phyloP scores from a whole-genome alignment of 768 basidiomycete genomes.

The Leucosporidium yakuticum region DNA sequence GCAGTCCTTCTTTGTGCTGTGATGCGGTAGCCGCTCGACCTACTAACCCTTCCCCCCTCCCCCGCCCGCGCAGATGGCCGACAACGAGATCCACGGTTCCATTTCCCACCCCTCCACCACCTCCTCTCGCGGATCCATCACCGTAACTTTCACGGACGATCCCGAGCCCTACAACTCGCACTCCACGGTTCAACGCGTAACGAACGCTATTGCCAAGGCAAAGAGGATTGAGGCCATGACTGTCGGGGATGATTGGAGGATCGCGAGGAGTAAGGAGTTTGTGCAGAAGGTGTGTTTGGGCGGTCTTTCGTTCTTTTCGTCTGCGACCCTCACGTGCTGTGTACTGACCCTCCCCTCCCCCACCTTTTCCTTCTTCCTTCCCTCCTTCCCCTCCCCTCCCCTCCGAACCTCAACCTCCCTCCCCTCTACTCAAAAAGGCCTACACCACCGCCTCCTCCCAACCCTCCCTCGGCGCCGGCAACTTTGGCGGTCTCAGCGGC shows the following conservation, averaged over 20 bases:
- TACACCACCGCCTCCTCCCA: no score
- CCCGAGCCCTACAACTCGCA: slow-evolving; percentile 42
- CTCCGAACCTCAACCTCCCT: no score
- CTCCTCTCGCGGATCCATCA: not conserved
- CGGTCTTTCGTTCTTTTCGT: not conserved
- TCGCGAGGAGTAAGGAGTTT: slow-evolving; percentile 61
- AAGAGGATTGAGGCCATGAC: not conserved
- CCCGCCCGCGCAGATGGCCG: slow-evolving; percentile 55
- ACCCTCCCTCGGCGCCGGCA: not conserved
- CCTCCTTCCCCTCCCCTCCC: no score
- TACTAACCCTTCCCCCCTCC: not conserved
- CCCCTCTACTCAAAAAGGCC: no score
- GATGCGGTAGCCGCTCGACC: not conserved
- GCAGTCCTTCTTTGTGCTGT: no score
- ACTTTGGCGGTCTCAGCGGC: not conserved
- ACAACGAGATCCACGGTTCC: slow-evolving; percentile 61
- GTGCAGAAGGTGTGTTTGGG: slow-evolving; percentile 57
- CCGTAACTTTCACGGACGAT: slow-evolving; percentile 28
- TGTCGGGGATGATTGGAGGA: slow-evolving; percentile 8
- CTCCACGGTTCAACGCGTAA: slow-evolving; percentile 57
- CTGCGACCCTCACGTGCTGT: no score
- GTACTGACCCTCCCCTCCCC: no score
- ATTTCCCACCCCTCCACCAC: slow-evolving; percentile 48
- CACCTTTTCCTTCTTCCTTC: no score
- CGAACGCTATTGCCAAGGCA: slow-evolving; percentile 52